A percentile compares a stretch with the other conserved stretches of the same genome.
phyloP scores from a whole-genome alignment of 2,329 filamentous ascomycete genomes.

The Claviceps paspali region DNA sequence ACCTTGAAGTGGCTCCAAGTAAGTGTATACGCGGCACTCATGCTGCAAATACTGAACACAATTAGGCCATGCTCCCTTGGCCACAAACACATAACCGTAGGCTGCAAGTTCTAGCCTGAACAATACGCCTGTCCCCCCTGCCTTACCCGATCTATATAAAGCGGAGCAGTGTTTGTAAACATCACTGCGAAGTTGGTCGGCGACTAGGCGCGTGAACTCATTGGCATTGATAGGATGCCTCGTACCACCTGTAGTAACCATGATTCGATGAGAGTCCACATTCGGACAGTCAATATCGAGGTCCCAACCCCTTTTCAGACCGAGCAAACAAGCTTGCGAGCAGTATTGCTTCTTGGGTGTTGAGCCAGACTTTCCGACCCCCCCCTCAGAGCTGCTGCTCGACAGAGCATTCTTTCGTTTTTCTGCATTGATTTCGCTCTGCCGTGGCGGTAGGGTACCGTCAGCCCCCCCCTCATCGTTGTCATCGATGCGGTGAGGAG shows the following conservation, averaged over 20 bases:
- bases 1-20: conserved; percentile 10
- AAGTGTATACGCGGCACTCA: conserved; percentile 9
- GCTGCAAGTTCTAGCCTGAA: conserved; percentile 10
- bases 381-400: conserved; percentile 4
- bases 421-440: too few relatives aligned
- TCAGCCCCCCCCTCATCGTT: too few relatives aligned
- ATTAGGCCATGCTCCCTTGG: conserved; percentile 8
- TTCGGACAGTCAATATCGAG: conserved; percentile 8
- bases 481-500: too few relatives aligned
- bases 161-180: conserved; percentile 8
- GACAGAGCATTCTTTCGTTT: background rate
- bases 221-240: background rate
- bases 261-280: background rate
- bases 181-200: conserved; percentile 4
- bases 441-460: too few relatives aligned
- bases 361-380: conserved; percentile 8
- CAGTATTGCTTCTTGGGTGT: conserved; percentile 8
- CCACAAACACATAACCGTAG: conserved; percentile 11
- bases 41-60: conserved; percentile 5
- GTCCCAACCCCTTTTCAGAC: conserved; percentile 9
- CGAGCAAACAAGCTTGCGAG: conserved; percentile 10
- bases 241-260: background rate
- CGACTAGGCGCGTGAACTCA: conserved; percentile 1
- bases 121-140: conserved; percentile 7
- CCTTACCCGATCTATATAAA: too few relatives aligned